These are phyloP conservation scores for Penicillium olsonii DNA, from an alignment of 2,329 filamentous ascomycete species.

Conservation along the genomic window DNA sequence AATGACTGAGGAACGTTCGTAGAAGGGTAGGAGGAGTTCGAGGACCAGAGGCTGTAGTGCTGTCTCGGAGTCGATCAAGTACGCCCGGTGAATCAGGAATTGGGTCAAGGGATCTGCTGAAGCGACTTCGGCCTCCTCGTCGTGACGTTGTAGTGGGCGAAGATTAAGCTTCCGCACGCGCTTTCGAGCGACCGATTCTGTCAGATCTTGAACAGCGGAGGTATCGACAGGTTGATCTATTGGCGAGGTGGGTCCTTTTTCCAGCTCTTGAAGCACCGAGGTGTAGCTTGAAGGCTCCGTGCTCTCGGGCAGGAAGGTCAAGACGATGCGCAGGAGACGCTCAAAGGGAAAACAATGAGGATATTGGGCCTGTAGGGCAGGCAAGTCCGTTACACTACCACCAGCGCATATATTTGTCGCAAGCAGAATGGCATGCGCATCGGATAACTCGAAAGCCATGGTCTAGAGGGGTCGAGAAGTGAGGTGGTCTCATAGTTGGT, in stretches of 20 bases:
- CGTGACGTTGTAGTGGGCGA: slow-evolving; percentile 49
- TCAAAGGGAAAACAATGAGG: slow-evolving; percentile 52
- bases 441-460: slow-evolving; percentile 51
- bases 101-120: slow-evolving; percentile 52
- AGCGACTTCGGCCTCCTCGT: slow-evolving; percentile 46
- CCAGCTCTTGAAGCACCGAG: slow-evolving; percentile 51
- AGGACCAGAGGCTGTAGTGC: slow-evolving; percentile 59
- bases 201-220: slow-evolving; percentile 50
- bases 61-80: slow-evolving; percentile 60
- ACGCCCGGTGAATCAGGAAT: slow-evolving; percentile 62
- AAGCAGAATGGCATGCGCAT: slow-evolving; percentile 60
- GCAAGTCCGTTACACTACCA: slow-evolving; percentile 55
- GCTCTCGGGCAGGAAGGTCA: slow-evolving; percentile 64
- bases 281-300: slow-evolving; percentile 53
- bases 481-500: slow-evolving; percentile 29
- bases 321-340: slow-evolving; percentile 59
- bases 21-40: slow-evolving; percentile 59
- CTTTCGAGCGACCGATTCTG: slow-evolving; percentile 53
- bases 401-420: slow-evolving; percentile 58
- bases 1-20: slow-evolving; percentile 54
- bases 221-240: slow-evolving; percentile 45
- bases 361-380: slow-evolving; percentile 52
- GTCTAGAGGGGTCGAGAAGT: slow-evolving; percentile 15
- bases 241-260: slow-evolving; percentile 32
- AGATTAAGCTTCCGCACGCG: slow-evolving; percentile 55